These are phyloP conservation scores for Nicotiana sylvestris DNA, from an alignment of 257 asterid genomes.

Conservation along the genomic window DNA sequence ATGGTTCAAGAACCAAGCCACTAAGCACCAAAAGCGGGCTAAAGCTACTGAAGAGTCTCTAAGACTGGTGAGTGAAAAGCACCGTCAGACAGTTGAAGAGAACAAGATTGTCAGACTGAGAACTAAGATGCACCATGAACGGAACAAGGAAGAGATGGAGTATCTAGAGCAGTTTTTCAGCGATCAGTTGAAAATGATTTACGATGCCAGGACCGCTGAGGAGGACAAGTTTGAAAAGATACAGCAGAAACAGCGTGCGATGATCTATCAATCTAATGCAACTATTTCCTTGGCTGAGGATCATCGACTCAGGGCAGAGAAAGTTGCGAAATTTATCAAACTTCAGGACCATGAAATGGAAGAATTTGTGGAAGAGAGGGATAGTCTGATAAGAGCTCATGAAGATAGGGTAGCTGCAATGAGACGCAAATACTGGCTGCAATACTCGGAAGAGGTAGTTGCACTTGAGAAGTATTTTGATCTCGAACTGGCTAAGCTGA, in stretches of 20 bases:
- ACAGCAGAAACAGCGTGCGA: not conserved
- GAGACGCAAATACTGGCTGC: not conserved
- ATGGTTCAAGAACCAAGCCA: conserved; percentile 39
- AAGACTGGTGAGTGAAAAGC: conserved; percentile 30
- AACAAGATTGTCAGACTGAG: conserved; percentile 36
- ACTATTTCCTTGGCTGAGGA: too few relatives aligned
- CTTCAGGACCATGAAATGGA: not conserved
- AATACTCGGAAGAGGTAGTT: not conserved
- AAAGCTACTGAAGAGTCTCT: conserved; percentile 45
- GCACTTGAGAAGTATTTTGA: not conserved
- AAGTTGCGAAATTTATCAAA: not conserved
- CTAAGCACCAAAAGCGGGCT: conserved; percentile 38
- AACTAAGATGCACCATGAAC: conserved; percentile 52
- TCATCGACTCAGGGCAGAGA: not conserved
- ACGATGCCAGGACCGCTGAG: conserved; percentile 41
- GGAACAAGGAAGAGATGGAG: conserved; percentile 74
- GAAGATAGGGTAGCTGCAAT: not conserved
- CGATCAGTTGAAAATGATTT: conserved; percentile 36
- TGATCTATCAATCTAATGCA: too few relatives aligned
- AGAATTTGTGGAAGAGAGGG: not conserved
- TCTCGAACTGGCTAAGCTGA: not conserved
- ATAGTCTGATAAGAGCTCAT: not conserved
- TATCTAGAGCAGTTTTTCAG: conserved; percentile 46
- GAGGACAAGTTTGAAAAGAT: conserved; percentile 30
- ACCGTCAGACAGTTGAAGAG: conserved; percentile 39